phyloP scores from a whole-genome alignment of 2,329 filamentous ascomycete genomes.

The Grosmannia penicillata region DNA sequence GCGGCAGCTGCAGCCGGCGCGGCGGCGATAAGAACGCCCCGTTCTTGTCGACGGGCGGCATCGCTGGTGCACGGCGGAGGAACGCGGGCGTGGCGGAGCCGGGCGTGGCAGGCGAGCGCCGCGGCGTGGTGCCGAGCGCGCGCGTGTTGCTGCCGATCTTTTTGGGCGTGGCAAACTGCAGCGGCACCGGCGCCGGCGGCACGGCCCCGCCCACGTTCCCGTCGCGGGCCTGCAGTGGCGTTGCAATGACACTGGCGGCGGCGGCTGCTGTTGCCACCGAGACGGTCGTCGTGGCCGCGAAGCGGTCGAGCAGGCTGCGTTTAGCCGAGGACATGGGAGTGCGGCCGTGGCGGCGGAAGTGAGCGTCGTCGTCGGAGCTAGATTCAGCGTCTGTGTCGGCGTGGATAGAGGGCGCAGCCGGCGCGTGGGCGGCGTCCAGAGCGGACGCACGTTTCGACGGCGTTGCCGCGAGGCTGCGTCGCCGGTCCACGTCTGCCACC shows the following conservation, averaged over 20 bases:
- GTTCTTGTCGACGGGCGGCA: conserved; percentile 42
- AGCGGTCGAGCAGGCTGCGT: conserved; percentile 40
- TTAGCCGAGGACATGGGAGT: conserved; percentile 44
- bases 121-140: too few species aligned
- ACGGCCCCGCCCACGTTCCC: conserved; percentile 14
- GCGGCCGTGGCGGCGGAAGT: conserved; percentile 22
- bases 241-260: conserved; percentile 32
- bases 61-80: conserved; percentile 33
- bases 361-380: conserved; percentile 8
- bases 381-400: conserved; percentile 14
- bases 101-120: too few species aligned
- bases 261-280: background rate
- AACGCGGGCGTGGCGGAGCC: too few species aligned
- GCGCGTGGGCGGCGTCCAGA: conserved; percentile 32
- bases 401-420: too few species aligned
- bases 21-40: conserved; percentile 28
- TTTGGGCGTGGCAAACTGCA: conserved; percentile 54
- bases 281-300: conserved; percentile 3
- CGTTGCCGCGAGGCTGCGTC: conserved; percentile 14
- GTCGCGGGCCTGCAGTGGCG: conserved; percentile 40
- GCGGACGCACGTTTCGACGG: conserved; percentile 26
- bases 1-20: conserved; percentile 36
- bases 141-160: too few species aligned
- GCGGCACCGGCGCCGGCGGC: conserved; percentile 25
- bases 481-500: conserved; percentile 23